Base-by-base conservation (phyloP, 768 basidiomycete genomes). In the Serendipita indica region DNA sequence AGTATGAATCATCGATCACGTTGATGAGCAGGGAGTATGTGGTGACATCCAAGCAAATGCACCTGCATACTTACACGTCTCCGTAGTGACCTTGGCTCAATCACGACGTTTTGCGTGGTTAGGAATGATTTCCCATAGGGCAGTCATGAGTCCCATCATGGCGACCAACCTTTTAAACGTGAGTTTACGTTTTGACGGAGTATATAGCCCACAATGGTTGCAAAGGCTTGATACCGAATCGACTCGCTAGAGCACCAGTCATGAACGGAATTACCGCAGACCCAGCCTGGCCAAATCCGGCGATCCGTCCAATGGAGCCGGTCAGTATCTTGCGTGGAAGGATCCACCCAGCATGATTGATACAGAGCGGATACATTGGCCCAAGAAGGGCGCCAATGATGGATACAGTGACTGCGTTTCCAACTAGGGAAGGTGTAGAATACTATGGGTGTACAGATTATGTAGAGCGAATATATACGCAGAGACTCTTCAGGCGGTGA, bases 221-320 rank as follows among this genome's bases (percentile, higher is more conserved):
- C 59, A 84, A 66, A 62, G 74, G 77, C 59, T 72, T 70, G 39
- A 85, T 83, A 0, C 77, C 85, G 35, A 79, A 77, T 60, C 74
- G 79, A 25, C 74, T 74, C 3, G 86, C 78, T 27, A 89, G 75
- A 1, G 80, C 75, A 22, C 86, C 85, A 1, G 64, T 62, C 16
- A 86, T 74, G 63, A 89, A 86, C 0, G 87, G 86, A 3, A 88
- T 65, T 4, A 84, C 62, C 0, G 86, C 86, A 39, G 80, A 80
- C 16, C 86, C 86, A 2, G 83, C 79, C 30, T 54, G 49, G 12
- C 57, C 25, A 34, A 68, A 61, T 14, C 71, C 70, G 2, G 68
- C 67, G 43, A 73, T 72, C 68, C 69, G 70, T 14, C 49, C 75
- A 39, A 75, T 73, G 18, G 71, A 67, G 41, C 79, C 79, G 0